Evolutionary conservation across 2,329 filamentous ascomycete species (phyloP).

Genomic region (Elsinoe ampelina): DNA sequence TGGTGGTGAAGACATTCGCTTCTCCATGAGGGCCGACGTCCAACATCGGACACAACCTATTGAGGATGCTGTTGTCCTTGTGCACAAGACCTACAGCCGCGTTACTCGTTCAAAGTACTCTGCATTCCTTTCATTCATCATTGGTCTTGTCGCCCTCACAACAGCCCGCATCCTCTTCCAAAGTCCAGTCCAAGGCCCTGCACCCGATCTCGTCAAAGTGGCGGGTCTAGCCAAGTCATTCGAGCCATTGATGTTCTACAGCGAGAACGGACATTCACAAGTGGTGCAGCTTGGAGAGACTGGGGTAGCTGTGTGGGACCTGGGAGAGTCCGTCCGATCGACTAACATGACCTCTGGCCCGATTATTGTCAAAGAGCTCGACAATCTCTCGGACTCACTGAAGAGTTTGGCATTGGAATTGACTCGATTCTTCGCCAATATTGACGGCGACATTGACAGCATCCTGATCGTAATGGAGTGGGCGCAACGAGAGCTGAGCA

Average conservation of each 20-base stretch:
- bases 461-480: slow-evolving; percentile 95
- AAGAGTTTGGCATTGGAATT: slow-evolving; percentile 78
- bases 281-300: slow-evolving; percentile 85
- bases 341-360: slow-evolving; percentile 87
- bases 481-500: slow-evolving; percentile 75
- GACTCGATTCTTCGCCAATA: slow-evolving; percentile 84
- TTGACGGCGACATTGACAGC: slow-evolving; percentile 85
- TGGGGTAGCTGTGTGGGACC: slow-evolving; percentile 86
- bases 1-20: slow-evolving; percentile 61
- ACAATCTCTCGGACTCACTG: slow-evolving; percentile 75
- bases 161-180: slow-evolving; percentile 58
- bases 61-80: slow-evolving; percentile 57
- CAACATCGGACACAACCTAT: slow-evolving; percentile 80
- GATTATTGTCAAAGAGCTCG: slow-evolving; percentile 75
- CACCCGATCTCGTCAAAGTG: slow-evolving; percentile 82
- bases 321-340: slow-evolving; percentile 78
- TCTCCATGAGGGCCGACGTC: slow-evolving; percentile 78
- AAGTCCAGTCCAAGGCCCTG: slow-evolving; percentile 56
- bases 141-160: slow-evolving; percentile 56
- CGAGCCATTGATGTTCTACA: slow-evolving; percentile 90
- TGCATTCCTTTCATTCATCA: slow-evolving; percentile 51
- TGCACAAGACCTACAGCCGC: slow-evolving; percentile 50
- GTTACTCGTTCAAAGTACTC: slow-evolving; percentile 63
- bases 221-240: slow-evolving; percentile 83
- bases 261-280: slow-evolving; percentile 76